Evolutionary conservation across 768 basidiomycete genomes (phyloP), one percentile per base, ranked within the genome.

Genomic region (Lyophyllum atratum): DNA sequence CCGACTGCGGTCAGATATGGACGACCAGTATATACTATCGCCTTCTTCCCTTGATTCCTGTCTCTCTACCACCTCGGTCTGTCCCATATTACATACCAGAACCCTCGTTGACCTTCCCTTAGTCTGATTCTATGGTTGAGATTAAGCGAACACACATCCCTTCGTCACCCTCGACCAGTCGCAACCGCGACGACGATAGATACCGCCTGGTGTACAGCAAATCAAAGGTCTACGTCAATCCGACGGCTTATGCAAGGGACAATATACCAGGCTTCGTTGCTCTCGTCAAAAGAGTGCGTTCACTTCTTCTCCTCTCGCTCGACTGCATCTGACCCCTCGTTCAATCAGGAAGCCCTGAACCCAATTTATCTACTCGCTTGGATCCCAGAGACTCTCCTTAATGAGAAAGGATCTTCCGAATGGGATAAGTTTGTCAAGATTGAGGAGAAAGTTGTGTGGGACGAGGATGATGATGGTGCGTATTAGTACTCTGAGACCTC

Each of bases 151-250:
- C 71, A 31, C 73, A 75, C 54, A 56, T 64, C 45, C 61, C 67
- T 46, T 50, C 55, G 50, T 51, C 67, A 52, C 65, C 64, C 43
- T 49, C 64, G 34, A 54, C 55, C 47, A 46, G 52, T 39, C 52
- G 52, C 34, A 43, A 26, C 58, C 64, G 66, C 7, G 79, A 82
- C 54, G 86, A 88, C 62, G 85, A 85, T 64, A 86, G 83, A 70
- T 84, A 85, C 68, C 80, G 90, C 44, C 78, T 98, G 47, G 70
- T 98, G 14, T 97, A 93, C 65, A 89, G 87, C 71, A 97, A 96
- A 70, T 92, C 90, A 40, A 95, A 95, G 70, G 96, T 98, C 44
- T 95, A 96, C 68, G 87, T 99, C 43, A 93, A 98, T 64, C 97
- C 97, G 0, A 96, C 95, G 2, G 86, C 90, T 3, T 95, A 94